phyloP scores from a whole-genome alignment of 768 basidiomycete genomes.

The Terana coerulea region DNA sequence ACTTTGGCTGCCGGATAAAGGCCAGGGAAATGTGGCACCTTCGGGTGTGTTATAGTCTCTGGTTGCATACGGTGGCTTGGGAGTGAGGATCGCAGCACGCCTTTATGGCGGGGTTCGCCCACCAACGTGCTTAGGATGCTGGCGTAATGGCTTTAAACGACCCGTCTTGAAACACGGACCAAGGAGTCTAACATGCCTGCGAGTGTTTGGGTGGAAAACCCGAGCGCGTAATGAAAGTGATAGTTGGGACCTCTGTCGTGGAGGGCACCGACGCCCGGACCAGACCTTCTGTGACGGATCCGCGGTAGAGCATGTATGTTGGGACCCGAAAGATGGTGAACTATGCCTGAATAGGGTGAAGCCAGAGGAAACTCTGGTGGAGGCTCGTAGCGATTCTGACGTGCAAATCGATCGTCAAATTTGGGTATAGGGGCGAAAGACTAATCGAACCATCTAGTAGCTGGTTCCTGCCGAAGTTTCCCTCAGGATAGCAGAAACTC shows the following conservation, averaged over 20 bases:
- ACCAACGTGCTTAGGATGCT: constrained; percentile 68
- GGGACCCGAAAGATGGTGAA: constrained; percentile 91
- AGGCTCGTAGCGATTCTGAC: constrained; percentile 95
- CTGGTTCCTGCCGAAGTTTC: constrained; percentile 92
- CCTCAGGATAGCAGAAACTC: constrained; percentile 70
- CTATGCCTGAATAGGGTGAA: constrained; percentile 88
- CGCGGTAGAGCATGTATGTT: constrained; percentile 81
- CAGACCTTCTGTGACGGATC: constrained; percentile 69
- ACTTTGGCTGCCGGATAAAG: constrained; percentile 58
- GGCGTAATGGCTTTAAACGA: constrained; percentile 77
- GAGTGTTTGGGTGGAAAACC: constrained; percentile 54
- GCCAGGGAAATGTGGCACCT: constrained; percentile 57
- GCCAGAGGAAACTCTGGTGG: constrained; percentile 96
- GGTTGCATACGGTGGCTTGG: constrained; percentile 48
- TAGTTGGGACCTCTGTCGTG: constrained; percentile 59
- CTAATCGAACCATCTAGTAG: constrained; percentile 94
- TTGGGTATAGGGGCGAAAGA: constrained; percentile 96
- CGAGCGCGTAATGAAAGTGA: constrained; percentile 69
- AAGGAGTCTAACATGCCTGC: constrained; percentile 84
- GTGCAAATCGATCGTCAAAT: constrained; percentile 95
- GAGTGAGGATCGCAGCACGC: constrained; percentile 64
- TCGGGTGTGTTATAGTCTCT: constrained; percentile 64
- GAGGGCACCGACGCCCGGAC: constrained; percentile 74
- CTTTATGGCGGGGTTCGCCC: constrained; percentile 47
- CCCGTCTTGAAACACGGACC: constrained; percentile 84